A percentile compares a stretch with the other conserved stretches of the same genome.
Evolutionary conservation across 495 filamentous ascomycete genomes (phyloP).

Genomic region (Alectoria sarmentosa): DNA sequence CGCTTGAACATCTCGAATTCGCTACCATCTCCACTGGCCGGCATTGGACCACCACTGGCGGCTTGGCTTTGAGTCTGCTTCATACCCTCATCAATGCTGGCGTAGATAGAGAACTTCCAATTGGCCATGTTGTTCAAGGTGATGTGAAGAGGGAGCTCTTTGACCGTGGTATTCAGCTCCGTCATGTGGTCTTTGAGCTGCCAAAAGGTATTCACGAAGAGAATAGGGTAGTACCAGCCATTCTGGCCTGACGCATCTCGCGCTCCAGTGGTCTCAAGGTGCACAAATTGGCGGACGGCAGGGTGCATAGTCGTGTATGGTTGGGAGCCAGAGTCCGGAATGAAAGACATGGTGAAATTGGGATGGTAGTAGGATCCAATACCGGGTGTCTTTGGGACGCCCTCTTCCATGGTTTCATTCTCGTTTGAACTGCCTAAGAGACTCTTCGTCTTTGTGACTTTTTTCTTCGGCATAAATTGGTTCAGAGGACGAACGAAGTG

Average conservation of each 20-base stretch:
- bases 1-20: conserved; percentile 97
- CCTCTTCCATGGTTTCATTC: conserved; percentile 40
- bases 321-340: conserved; percentile 69
- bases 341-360: conserved; percentile 82
- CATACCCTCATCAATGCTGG: conserved; percentile 77
- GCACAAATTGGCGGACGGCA: conserved; percentile 66
- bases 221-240: conserved; percentile 92
- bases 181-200: conserved; percentile 87
- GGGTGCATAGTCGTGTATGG: conserved; percentile 62
- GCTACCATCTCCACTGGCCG: conserved; percentile 63
- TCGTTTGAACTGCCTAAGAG: conserved; percentile 58
- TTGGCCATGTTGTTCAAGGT: conserved; percentile 72
- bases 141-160: conserved; percentile 74
- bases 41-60: conserved; percentile 53
- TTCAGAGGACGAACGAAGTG: conserved; percentile 82
- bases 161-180: conserved; percentile 85
- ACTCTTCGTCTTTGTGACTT: conserved; percentile 82
- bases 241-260: conserved; percentile 78
- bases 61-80: conserved; percentile 72
- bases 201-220: conserved; percentile 96
- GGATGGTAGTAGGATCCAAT: conserved; percentile 89
- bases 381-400: conserved; percentile 51
- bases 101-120: conserved; percentile 86
- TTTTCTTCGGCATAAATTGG: conserved; percentile 87
- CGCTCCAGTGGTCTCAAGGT: conserved; percentile 64